Percentiles rank a stretch among this genome's conserved stretches.
These are phyloP conservation scores for Panaeolus papilionaceus DNA, from an alignment of 768 basidiomycete genomes.

Conservation along the genomic window DNA sequence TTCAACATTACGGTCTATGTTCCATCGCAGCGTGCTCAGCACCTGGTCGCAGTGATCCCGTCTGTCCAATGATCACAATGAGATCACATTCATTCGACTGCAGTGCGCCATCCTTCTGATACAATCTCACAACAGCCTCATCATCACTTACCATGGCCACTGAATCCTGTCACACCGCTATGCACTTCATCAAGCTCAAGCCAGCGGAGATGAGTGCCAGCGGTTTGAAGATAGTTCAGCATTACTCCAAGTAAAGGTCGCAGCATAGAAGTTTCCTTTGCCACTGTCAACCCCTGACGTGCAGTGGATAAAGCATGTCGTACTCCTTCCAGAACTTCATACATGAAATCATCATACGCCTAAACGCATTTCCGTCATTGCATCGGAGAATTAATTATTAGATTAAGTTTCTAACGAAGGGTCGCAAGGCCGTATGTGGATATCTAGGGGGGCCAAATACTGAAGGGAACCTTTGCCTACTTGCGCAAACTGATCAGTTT, in stretches of 20 bases:
- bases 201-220: constrained; percentile 1
- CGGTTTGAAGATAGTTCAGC: background rate
- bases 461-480: constrained; percentile 15
- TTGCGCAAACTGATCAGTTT: constrained; percentile 59
- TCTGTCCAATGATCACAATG: constrained; percentile 1
- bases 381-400: constrained; percentile 13
- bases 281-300: constrained; percentile 12
- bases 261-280: constrained; percentile 14
- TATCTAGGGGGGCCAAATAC: constrained; percentile 10
- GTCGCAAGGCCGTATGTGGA: constrained; percentile 2
- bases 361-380: constrained; percentile 13
- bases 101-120: background rate
- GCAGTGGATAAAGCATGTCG: constrained; percentile 6
- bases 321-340: constrained; percentile 6
- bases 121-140: background rate
- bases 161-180: background rate
- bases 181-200: background rate
- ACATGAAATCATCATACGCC: constrained; percentile 3
- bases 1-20: constrained; percentile 8
- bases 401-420: constrained; percentile 15
- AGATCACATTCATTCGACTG: constrained; percentile 5
- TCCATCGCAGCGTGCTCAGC: constrained; percentile 10
- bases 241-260: constrained; percentile 4
- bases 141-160: background rate
- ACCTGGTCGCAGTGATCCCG: constrained; percentile 10